Conservation (phyloP, 164 flowering plant genomes). For the Brasenia schreberi region DNA sequence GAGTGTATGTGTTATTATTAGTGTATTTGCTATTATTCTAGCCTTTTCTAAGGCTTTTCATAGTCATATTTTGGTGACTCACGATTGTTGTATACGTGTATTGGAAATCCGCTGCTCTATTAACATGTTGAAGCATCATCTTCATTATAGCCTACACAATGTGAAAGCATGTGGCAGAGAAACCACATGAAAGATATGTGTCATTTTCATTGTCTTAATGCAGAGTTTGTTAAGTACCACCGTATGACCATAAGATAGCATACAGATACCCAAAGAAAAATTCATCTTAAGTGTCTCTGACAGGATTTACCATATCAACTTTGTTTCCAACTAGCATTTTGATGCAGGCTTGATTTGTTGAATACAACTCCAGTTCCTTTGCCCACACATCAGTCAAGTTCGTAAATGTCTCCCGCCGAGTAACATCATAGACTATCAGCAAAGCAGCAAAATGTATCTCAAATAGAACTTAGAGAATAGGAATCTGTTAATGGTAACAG, state of each 20-base stretch:
- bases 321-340: slow-evolving; percentile 84
- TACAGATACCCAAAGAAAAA: neutral
- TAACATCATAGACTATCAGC: slow-evolving; percentile 71
- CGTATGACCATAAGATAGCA: neutral
- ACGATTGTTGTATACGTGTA: too few relatives aligned
- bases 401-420: slow-evolving; percentile 67
- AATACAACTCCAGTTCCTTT: slow-evolving; percentile 66
- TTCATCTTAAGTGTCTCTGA: neutral
- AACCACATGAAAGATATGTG: too few relatives aligned
- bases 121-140: too few relatives aligned
- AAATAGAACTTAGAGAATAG: neutral
- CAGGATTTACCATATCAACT: slow-evolving; percentile 61
- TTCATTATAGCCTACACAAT: too few relatives aligned
- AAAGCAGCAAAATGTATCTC: neutral
- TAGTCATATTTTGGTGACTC: too few relatives aligned
- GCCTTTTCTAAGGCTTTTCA: too few relatives aligned
- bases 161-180: too few relatives aligned
- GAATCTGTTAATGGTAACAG: too few relatives aligned
- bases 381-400: slow-evolving; percentile 64
- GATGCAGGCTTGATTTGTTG: slow-evolving; percentile 63
- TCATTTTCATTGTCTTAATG: too few relatives aligned
- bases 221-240: neutral
- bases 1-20: too few relatives aligned
- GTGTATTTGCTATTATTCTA: too few relatives aligned
- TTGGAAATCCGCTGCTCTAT: too few relatives aligned